These are phyloP conservation scores for Tillandsia leiboldiana DNA, from an alignment of 176 grass and related monocot genomes.

Conservation along the genomic window DNA sequence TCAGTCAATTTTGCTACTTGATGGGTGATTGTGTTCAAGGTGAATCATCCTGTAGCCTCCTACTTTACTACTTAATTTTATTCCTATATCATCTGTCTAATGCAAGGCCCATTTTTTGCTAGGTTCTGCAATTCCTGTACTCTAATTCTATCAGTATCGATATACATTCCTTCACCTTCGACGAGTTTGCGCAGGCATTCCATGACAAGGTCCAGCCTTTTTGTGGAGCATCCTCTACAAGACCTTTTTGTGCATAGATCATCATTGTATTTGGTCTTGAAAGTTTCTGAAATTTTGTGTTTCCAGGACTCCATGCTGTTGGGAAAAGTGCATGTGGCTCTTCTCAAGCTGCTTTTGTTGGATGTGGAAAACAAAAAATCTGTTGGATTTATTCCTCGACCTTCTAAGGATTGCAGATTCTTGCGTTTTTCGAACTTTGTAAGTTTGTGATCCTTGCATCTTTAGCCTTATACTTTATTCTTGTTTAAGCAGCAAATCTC, in stretches of 20 bases:
- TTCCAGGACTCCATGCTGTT: conserved; percentile 71
- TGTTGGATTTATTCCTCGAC: conserved; percentile 42
- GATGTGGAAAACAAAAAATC: conserved; percentile 37
- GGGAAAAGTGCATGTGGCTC: conserved; percentile 69
- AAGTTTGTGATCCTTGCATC: conserved; percentile 29
- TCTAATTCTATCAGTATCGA: conserved; percentile 49
- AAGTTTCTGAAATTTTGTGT: conserved; percentile 16
- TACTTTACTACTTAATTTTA: background rate
- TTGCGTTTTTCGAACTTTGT: conserved; percentile 80
- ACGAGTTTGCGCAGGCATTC: conserved; percentile 88
- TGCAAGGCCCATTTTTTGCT: conserved; percentile 16
- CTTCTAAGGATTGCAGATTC: conserved; percentile 79
- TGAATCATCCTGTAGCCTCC: background rate
- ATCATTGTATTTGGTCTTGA: background rate
- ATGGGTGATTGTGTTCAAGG: background rate
- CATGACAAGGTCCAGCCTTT: conserved; percentile 70
- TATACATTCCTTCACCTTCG: conserved; percentile 65
- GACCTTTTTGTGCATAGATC: conserved; percentile 1
- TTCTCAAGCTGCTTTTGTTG: conserved; percentile 69
- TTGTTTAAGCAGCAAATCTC: background rate
- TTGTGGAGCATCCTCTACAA: conserved; percentile 5
- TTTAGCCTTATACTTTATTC: background rate
- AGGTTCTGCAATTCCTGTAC: conserved; percentile 76
- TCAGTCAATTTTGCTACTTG: conserved; percentile 5
- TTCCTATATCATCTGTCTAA: conserved; percentile 1